Conservation (phyloP, 139 green algal genomes). For the Chlorella vulgaris region DNA sequence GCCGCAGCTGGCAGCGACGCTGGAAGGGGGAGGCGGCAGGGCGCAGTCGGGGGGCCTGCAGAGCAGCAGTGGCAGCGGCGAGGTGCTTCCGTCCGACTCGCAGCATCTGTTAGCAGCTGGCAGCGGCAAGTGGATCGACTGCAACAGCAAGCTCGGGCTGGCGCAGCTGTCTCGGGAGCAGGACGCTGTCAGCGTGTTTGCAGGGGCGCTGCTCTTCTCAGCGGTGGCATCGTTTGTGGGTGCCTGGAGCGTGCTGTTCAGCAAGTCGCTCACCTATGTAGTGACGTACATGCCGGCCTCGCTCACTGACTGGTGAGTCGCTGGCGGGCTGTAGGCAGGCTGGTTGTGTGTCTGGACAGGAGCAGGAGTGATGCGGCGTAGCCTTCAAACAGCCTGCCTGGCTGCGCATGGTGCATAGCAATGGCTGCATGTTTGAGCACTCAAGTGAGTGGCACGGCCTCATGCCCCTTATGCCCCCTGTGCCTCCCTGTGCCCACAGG, state of each 20-base stretch:
- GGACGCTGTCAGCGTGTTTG: constrained; percentile 30
- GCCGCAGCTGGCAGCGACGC: constrained; percentile 2
- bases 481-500: neutral
- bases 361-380: too few species aligned
- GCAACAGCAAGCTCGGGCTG: neutral
- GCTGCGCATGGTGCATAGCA: neutral
- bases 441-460: too few species aligned
- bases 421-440: neutral
- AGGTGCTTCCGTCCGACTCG: neutral
- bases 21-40: neutral
- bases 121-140: constrained; percentile 23
- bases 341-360: too few species aligned
- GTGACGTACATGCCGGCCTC: constrained; percentile 40
- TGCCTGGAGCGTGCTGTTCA: constrained; percentile 59
- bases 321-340: neutral
- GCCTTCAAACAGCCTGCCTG: too few species aligned
- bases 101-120: constrained; percentile 9
- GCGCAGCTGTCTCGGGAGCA: neutral
- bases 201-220: constrained; percentile 55
- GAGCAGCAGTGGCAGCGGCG: neutral
- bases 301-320: constrained; percentile 39
- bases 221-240: constrained; percentile 53
- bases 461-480: too few species aligned
- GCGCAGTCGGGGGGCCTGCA: neutral
- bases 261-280: constrained; percentile 59